Conservation (phyloP, 768 basidiomycete species). For the Kwoniella sp. region DNA sequence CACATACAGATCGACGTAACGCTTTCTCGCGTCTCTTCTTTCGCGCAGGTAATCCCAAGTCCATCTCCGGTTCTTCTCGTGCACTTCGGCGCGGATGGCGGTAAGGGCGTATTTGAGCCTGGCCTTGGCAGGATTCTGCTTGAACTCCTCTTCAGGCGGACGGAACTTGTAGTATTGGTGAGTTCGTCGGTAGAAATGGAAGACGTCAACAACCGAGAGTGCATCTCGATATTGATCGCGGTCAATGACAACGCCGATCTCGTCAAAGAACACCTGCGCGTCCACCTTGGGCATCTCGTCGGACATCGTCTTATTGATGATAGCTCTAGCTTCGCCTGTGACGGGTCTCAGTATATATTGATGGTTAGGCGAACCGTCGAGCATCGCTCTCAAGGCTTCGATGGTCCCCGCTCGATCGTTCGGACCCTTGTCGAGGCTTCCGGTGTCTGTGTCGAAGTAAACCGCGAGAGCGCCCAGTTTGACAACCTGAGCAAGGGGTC, state of each 20-base stretch:
- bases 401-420: slow-evolving; percentile 60
- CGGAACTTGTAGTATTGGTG: slow-evolving; percentile 77
- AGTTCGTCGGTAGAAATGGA: slow-evolving; percentile 81
- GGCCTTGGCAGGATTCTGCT: slow-evolving; percentile 61
- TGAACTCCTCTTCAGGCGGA: slow-evolving; percentile 62
- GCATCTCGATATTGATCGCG: slow-evolving; percentile 90
- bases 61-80: slow-evolving; percentile 78
- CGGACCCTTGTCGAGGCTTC: slow-evolving; percentile 64
- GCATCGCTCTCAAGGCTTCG: slow-evolving; percentile 66
- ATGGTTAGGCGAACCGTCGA: slow-evolving; percentile 56
- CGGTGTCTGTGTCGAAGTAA: slow-evolving; percentile 91
- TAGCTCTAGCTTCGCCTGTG: slow-evolving; percentile 87
- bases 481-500: slow-evolving; percentile 61
- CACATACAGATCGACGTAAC: slow-evolving; percentile 73
- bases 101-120: slow-evolving; percentile 71
- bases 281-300: slow-evolving; percentile 77
- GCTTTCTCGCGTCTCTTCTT: slow-evolving; percentile 77
- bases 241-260: slow-evolving; percentile 87
- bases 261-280: slow-evolving; percentile 79
- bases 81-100: slow-evolving; percentile 77
- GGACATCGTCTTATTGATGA: slow-evolving; percentile 74
- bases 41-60: slow-evolving; percentile 86
- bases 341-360: slow-evolving; percentile 95
- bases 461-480: slow-evolving; percentile 78
- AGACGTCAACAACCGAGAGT: slow-evolving; percentile 90